Evolutionary conservation across 306 rosid species (phyloP).

Genomic region (Acacia acuminata): DNA sequence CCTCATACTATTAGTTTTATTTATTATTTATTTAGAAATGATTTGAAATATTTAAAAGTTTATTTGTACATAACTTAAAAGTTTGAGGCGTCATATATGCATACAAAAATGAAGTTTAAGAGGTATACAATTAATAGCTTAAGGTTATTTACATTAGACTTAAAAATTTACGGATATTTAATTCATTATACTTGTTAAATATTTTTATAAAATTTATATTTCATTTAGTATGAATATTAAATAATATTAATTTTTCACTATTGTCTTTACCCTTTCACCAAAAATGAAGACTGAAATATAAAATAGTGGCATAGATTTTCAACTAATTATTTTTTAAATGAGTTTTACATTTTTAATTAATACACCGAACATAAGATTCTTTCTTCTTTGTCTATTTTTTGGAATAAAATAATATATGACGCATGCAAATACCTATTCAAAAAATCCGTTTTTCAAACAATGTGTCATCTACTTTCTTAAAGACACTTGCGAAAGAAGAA

Average conservation of each 20-base stretch:
- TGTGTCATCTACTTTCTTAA: conserved; percentile 39
- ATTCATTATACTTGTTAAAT: too few species aligned
- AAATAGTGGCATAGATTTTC: background rate
- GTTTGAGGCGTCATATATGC: too few species aligned
- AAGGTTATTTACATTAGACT: too few species aligned
- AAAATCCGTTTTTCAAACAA: conserved; percentile 1
- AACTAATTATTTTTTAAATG: background rate
- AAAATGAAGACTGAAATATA: background rate
- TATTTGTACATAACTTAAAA: too few species aligned
- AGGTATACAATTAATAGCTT: too few species aligned
- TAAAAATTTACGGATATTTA: too few species aligned
- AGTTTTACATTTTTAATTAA: background rate
- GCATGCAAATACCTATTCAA: background rate
- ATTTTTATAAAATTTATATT: background rate
- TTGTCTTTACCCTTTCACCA: background rate
- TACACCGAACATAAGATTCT: conserved; percentile 46
- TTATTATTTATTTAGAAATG: too few species aligned
- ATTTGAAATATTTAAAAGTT: too few species aligned
- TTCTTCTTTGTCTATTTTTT: conserved; percentile 19
- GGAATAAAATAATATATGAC: background rate
- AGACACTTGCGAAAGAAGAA: conserved; percentile 33
- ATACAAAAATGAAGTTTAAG: too few species aligned
- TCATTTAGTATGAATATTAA: background rate
- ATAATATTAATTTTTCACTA: background rate
- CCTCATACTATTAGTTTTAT: too few species aligned